Evolutionary conservation across 805 yeast species (phyloP), one percentile per base, ranked within the genome.

Genomic region (Wickerhamiella shivajii): DNA sequence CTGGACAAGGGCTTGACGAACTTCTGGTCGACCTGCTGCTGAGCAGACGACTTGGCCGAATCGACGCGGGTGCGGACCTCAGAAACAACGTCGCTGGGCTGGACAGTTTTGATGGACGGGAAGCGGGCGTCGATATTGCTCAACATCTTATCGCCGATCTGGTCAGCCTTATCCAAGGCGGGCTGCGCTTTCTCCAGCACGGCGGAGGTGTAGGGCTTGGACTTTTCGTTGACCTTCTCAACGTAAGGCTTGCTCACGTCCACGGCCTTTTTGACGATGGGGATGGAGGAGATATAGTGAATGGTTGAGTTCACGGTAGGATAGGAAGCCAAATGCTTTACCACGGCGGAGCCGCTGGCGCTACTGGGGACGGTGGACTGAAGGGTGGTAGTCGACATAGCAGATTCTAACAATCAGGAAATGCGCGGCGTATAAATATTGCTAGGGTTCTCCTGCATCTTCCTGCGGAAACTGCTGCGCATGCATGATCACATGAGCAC

Each of bases 271-370:
- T 70, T 69, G 35, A 64, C 63, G 20, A 67, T 61, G 13, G 77
- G 75, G 45, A 68, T 66, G n/a, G 76, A 69, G 11, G 73, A 69
- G 29, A 68, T 46, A 41, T 71, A 53, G 4, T 76, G 76, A 33
- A 68, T 67, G 31, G 70, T 42, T 7, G 76, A 74, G 9, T 72
- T 67, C 27, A 71, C 51, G 4, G 74, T 75, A 6, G 76, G 74
- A 39, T 56, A 58, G 23, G 64, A 57, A 36, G 71, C 60, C 39
- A 68, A 49, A 42, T 58, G 66, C 27, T 74, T 71, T 34, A 71
- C 66, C 55, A 56, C 53, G 40, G 41, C 39, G 21, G 59, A 53
- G n/a, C n/a, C n/a, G n/a, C n/a, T n/a, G n/a, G n/a, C n/a, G n/a
- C n/a, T n/a, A n/a, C n/a, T n/a, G n/a, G n/a, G n/a, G n/a, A n/a